Base-by-base conservation (phyloP, 2,329 filamentous ascomycete species). In the Claviceps humidiphila region DNA sequence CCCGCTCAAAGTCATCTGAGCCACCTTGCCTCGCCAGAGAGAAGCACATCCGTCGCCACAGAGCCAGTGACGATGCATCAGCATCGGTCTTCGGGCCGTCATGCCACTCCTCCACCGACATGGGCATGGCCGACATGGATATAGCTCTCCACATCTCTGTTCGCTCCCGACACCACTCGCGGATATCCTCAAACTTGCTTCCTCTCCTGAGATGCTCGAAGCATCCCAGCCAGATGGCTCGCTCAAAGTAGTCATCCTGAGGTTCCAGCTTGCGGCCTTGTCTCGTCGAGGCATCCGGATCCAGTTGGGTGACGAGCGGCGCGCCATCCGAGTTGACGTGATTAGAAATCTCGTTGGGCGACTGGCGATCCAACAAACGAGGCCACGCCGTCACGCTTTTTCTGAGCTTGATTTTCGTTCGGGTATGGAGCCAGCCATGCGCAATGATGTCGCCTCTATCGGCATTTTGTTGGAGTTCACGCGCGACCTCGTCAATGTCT, bases 191-290 rank as follows among this genome's bases (percentile, higher is more conserved):
- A 69, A 86, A 80, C 55, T 76, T 81, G 58, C 81, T 83, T n/a
- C 93, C 93, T 46, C 89, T 82, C 48, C 91, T 82, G 50, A 98
- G 74, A 74, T 95, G 87, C 66, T 95, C 89, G 72, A 89, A 97
- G 68, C 88, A 93, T n/a, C 87, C 85, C 55, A 90, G 77, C 90
- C 93, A 97, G 47, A 95, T 87, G 2, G 89, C 86, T 51, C 85
- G 81, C 70, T 98, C 93, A 56, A 91, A 93, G 61, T 84, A 90
- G 58, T 89, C 82, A 63, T 98, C 93, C 60, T 90, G 81, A 24
- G 82, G 79, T 63, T 95, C 85, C 42, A 97, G 73, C 49, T 77
- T 81, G 51, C 87, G 80, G 48, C 76, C 77, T 66, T 97, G 90
- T 55, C 93, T 80, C 40, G 82, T 83, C n/a, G 82, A 75, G 5